These are phyloP conservation scores for Aspergillus steynii DNA, from an alignment of 495 filamentous ascomycete species.

Conservation along the genomic window DNA sequence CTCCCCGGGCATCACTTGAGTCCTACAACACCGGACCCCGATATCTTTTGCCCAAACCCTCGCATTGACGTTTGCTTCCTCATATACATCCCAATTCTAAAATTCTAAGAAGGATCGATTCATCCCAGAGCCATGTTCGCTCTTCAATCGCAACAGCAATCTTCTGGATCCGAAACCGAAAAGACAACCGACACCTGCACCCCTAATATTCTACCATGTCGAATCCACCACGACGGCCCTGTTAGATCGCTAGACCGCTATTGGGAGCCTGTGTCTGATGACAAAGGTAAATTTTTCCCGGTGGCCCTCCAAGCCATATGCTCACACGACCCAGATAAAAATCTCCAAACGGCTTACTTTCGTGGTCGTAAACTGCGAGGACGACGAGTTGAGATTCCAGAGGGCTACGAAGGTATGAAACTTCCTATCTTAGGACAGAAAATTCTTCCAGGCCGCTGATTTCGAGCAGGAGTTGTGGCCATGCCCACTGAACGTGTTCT, in stretches of 20 bases:
- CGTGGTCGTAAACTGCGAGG: constrained; percentile 81
- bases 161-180: constrained; percentile 17
- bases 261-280: constrained; percentile 61
- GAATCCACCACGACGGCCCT: constrained; percentile 75
- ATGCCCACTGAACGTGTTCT: constrained; percentile 37
- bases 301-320: not conserved
- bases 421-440: not conserved
- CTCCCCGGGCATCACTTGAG: not conserved
- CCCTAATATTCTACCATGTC: constrained; percentile 83
- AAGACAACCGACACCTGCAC: constrained; percentile 38
- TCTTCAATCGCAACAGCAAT: constrained; percentile 33
- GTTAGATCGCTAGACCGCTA: constrained; percentile 65
- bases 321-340: constrained; percentile 15
- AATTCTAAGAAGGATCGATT: not conserved
- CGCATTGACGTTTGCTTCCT: not conserved
- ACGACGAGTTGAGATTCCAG: constrained; percentile 64
- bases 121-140: constrained; percentile 34
- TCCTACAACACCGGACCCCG: not conserved
- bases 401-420: constrained; percentile 68
- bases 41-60: not conserved
- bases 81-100: not conserved
- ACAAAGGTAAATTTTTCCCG: constrained; percentile 36
- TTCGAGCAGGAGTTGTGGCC: constrained; percentile 39
- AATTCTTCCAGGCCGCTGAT: not conserved
- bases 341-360: constrained; percentile 63